These are phyloP conservation scores for Rubia yunnanensis DNA, from an alignment of 257 asterid species.

Conservation along the genomic window DNA sequence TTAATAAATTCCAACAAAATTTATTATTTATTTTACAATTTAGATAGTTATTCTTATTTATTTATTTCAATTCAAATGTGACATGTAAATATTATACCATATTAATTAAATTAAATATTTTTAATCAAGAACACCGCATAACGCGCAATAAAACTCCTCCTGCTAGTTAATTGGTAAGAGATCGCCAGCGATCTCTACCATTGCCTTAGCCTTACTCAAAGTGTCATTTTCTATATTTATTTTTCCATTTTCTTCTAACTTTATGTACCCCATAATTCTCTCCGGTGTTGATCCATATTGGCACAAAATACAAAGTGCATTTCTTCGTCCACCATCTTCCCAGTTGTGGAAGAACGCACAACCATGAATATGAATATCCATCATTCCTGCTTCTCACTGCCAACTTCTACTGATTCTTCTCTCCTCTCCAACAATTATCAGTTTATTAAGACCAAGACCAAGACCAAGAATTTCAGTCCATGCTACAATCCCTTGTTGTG, in stretches of 20 bases:
- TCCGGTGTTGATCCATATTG: not conserved
- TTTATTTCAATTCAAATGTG: too few species aligned
- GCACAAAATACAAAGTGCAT: not conserved
- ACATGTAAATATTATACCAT: too few species aligned
- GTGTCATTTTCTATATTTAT: too few species aligned
- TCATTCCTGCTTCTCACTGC: not conserved
- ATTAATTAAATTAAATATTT: too few species aligned
- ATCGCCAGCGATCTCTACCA: too few species aligned
- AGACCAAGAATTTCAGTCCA: slow-evolving; percentile 3
- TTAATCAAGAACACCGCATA: too few species aligned
- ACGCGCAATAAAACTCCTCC: too few species aligned
- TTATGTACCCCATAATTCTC: not conserved
- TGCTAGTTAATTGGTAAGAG: too few species aligned
- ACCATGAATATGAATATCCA: not conserved
- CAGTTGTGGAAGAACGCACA: not conserved
- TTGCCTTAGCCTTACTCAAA: too few species aligned
- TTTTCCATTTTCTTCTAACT: not conserved
- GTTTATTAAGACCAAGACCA: not conserved
- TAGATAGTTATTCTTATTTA: too few species aligned
- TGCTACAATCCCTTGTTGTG: slow-evolving; percentile 6
- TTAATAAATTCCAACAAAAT: too few species aligned
- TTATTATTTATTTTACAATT: too few species aligned
- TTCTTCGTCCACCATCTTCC: not conserved
- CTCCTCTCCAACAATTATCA: not conserved
- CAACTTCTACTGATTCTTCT: not conserved